Evolutionary conservation across 495 filamentous ascomycete genomes (phyloP).

Genomic region (Tuber indicum): DNA sequence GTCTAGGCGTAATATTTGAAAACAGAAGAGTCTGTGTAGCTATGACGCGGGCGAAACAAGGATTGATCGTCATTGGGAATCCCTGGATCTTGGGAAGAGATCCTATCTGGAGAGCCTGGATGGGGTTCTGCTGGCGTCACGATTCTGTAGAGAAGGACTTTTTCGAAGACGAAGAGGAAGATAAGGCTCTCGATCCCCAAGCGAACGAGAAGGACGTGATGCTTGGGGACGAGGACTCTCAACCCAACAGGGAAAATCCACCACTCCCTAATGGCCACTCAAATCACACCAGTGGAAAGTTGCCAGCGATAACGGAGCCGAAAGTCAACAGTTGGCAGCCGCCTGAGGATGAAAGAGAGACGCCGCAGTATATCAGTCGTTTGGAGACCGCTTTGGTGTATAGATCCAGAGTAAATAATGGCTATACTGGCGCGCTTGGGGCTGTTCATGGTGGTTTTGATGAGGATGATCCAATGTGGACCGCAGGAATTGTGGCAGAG

Average conservation of each 20-base stretch:
- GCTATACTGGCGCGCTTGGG: slow-evolving; percentile 28
- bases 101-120: slow-evolving; percentile 46
- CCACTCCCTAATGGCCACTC: slow-evolving; percentile 14
- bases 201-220: slow-evolving; percentile 10
- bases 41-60: slow-evolving; percentile 52
- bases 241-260: slow-evolving; percentile 1
- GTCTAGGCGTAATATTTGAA: slow-evolving; percentile 50
- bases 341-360: slow-evolving; percentile 34
- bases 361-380: slow-evolving; percentile 36
- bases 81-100: slow-evolving; percentile 47
- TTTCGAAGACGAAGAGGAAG: slow-evolving; percentile 24
- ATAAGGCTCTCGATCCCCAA: slow-evolving; percentile 5
- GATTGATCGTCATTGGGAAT: slow-evolving; percentile 51
- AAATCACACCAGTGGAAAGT: slow-evolving; percentile 16
- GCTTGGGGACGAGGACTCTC: background rate
- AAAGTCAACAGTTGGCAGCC: slow-evolving; percentile 39
- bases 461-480: slow-evolving; percentile 42
- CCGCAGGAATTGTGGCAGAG: slow-evolving; percentile 39
- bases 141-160: slow-evolving; percentile 38
- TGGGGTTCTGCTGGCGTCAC: slow-evolving; percentile 45
- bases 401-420: slow-evolving; percentile 33
- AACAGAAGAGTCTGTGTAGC: slow-evolving; percentile 52
- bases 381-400: slow-evolving; percentile 39
- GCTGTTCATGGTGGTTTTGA: slow-evolving; percentile 37
- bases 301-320: slow-evolving; percentile 15